Evolutionary conservation across 176 grass and related monocot species (phyloP).

Genomic region (Zea mays): DNA sequence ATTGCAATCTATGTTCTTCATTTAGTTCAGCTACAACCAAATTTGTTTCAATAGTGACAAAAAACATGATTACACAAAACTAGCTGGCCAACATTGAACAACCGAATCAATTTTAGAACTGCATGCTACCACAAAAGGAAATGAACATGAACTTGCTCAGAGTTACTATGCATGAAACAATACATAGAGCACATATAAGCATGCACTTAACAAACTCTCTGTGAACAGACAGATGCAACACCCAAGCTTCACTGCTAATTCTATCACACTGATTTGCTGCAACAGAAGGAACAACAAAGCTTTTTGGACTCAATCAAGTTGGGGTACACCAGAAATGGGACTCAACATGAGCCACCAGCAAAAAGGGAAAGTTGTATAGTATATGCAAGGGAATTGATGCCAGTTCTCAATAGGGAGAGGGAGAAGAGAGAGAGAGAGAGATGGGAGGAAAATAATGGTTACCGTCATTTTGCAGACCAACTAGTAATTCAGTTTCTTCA

Average conservation of each 20-base stretch:
- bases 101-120: neutral
- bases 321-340: neutral
- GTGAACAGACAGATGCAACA: neutral
- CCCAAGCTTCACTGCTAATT: neutral
- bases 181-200: neutral
- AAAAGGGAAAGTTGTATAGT: too few relatives aligned
- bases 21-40: neutral
- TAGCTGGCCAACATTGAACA: neutral
- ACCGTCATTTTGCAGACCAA: slow-evolving; percentile 96
- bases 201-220: neutral
- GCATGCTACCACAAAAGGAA: neutral
- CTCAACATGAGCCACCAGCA: neutral
- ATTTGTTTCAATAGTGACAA: neutral
- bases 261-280: neutral
- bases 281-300: neutral
- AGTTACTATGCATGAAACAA: neutral
- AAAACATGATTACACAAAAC: slow-evolving; percentile 7
- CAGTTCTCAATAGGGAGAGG: too few relatives aligned
- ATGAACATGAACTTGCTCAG: slow-evolving; percentile 13
- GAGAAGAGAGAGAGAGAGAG: neutral
- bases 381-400: neutral
- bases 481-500: slow-evolving; percentile 85
- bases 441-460: slow-evolving; percentile 9
- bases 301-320: neutral
- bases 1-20: neutral